Conservation (phyloP, 202 grass and related monocot species). For the Musa balbisiana region DNA sequence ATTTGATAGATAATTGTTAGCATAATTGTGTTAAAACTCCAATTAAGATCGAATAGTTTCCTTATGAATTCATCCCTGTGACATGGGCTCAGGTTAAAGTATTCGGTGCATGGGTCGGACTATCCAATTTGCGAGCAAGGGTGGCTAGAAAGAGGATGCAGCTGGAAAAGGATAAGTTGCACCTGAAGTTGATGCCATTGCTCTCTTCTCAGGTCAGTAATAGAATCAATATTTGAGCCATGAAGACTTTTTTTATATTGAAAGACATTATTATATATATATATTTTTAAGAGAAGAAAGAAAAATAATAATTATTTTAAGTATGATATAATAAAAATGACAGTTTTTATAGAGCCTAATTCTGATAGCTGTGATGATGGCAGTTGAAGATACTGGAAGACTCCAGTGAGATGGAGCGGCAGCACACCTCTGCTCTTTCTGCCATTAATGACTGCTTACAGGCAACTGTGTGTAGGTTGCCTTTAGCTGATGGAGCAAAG, state of each 20-base stretch:
- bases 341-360: too few relatives aligned
- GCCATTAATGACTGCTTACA: conserved; percentile 22
- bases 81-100: background rate
- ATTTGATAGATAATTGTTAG: too few relatives aligned
- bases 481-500: conserved; percentile 42
- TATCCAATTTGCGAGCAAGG: conserved; percentile 30
- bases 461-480: conserved; percentile 39
- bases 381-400: conserved; percentile 46
- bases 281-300: too few relatives aligned
- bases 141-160: conserved; percentile 35
- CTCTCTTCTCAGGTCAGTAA: conserved; percentile 34
- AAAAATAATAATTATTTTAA: too few relatives aligned
- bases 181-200: conserved; percentile 27
- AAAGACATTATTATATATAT: too few relatives aligned
- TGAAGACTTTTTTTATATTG: background rate
- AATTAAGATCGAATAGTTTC: too few relatives aligned
- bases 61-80: background rate
- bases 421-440: conserved; percentile 27
- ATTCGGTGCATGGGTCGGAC: conserved; percentile 31
- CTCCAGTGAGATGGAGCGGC: conserved; percentile 28
- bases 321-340: too few relatives aligned
- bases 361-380: background rate
- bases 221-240: background rate
- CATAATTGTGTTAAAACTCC: too few relatives aligned
- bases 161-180: conserved; percentile 39